Base-by-base conservation (phyloP, 768 basidiomycete species). In the Naganishia vishniacii region DNA sequence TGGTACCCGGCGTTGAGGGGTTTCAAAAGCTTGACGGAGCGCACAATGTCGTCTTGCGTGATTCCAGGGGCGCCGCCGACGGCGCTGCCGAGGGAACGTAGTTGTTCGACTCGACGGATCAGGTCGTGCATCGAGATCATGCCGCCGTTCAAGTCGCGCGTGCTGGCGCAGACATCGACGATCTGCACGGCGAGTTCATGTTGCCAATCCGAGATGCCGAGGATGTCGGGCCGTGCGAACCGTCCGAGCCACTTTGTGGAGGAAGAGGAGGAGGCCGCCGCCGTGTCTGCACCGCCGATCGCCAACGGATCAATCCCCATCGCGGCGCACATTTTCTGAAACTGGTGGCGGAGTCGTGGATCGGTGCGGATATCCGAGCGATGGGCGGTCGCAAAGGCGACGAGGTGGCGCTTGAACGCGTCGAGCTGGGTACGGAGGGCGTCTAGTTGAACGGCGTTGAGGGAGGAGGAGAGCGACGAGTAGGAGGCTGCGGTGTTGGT, bases 231-330 rank as follows among this genome's bases (percentile, higher is more conserved):
- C n/a, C 87, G 86, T 90, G 91, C 95, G 85, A 89, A 89, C 1
- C 91, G 70, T 67, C 11, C 45, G 40, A 3, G 49, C 45, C 29
- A 64, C 59, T 34, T 64, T 0, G 34, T 7, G 8, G 34, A 37
- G n/a, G n/a, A n/a, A n/a, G n/a, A n/a, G n/a, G n/a, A n/a, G n/a
- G n/a, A n/a, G n/a, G 8, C 34, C 34, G 34, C 34, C 34, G 34
- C 34, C n/a, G n/a, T n/a, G n/a, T n/a, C n/a, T n/a, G n/a, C 29
- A 15, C 41, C 53, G 15, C 62, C 60, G 0, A 90, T 91, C 1
- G 89, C 87, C 23, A 97, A 83, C 1, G 94, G 93, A 75, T 98
- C 95, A 25, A 99, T 91, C 32, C 91, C 91, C 62, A 99, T 89
- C 16, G 87, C 86, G 1, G 88, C 83, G 74, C 95, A 99, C 91